These are phyloP conservation scores for Alternaria solani DNA, from an alignment of 2,329 filamentous ascomycete genomes.

Conservation along the genomic window DNA sequence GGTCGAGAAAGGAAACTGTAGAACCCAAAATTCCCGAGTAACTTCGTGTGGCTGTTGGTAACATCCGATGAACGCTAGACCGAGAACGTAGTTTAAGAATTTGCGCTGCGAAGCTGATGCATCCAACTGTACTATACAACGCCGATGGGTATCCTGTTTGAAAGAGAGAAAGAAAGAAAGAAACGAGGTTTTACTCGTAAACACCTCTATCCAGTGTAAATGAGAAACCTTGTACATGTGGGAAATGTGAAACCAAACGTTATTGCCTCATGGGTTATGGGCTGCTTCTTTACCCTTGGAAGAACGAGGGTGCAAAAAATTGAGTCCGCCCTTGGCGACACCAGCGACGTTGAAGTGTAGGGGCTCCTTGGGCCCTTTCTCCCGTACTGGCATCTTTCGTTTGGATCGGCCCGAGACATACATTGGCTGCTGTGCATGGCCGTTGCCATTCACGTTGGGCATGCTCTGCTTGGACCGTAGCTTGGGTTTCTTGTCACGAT, in stretches of 20 bases:
- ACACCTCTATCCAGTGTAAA: slow-evolving; percentile 23
- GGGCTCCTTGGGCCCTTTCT: slow-evolving; percentile 51
- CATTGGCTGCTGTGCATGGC: slow-evolving; percentile 40
- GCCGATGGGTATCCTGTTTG: slow-evolving; percentile 36
- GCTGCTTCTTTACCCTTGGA: slow-evolving; percentile 49
- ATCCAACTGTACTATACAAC: slow-evolving; percentile 23
- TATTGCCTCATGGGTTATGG: slow-evolving; percentile 21
- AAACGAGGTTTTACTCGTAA: slow-evolving; percentile 31
- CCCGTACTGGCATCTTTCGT: slow-evolving; percentile 51
- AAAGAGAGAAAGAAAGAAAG: slow-evolving; percentile 8
- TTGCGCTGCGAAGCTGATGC: background rate
- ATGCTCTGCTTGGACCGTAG: slow-evolving; percentile 48
- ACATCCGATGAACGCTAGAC: background rate
- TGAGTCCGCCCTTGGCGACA: slow-evolving; percentile 46
- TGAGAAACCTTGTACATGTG: slow-evolving; percentile 2
- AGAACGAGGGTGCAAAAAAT: slow-evolving; percentile 43
- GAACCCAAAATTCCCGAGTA: background rate
- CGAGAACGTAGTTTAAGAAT: background rate
- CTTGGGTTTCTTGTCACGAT: slow-evolving; percentile 53
- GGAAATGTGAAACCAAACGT: background rate
- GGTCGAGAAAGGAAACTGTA: slow-evolving; percentile 8
- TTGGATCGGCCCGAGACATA: slow-evolving; percentile 54
- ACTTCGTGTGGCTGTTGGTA: background rate
- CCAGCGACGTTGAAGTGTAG: slow-evolving; percentile 51
- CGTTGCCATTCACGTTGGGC: slow-evolving; percentile 37